Base-by-base conservation (phyloP, 441 rosid species). In the Erysimum cheiri region DNA sequence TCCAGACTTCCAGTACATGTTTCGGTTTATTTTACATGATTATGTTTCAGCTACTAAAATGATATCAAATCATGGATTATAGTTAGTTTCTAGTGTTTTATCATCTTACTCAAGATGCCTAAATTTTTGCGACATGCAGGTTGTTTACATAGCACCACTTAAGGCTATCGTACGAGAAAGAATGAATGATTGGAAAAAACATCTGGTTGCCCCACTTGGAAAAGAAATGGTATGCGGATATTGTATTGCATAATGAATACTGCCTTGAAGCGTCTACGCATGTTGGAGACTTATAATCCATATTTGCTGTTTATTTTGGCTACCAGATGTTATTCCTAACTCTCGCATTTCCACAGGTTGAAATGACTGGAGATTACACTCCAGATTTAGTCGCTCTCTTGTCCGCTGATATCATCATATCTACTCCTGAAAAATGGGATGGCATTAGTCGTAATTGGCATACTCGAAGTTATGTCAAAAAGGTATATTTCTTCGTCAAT, bases 371-470 rank as follows among this genome's bases (percentile, higher is more conserved):
- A 84, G 99, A 96, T 84, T 87, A 91, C 80, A 96, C 99, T 69
- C 99, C 99, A 60, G 98, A 96, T 84, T 78, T 91, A 85, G 87
- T 85, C 81, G 97, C 98, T 73, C 96, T 96, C 59, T 82, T 96
- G 81, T 96, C 99, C 26, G 99, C 99, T 44, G 98, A 96, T 83
- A 87, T 96, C 75, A 96, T 96, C 59, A 87, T 96, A 80, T 89
- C 99, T 37, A 96, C 99, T 73, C 99, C 99, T 67, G 99, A 96
- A 76, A 96, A 96, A 81, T 96, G 99, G 99, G 99, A 96, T 84
- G 99, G 99, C 61, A 96, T 96, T 53, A 96, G 99, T 81, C 99
- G 99, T 64, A 96, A 96, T 73, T 96, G 99, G 99, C 96, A 96
- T 69, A 89, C 84, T 82, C 88, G 99, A 79, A 87, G 93, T 87